These are phyloP conservation scores for Irpex sp. DNA, from an alignment of 1,284 basidiomycete species.

Conservation along the genomic window DNA sequence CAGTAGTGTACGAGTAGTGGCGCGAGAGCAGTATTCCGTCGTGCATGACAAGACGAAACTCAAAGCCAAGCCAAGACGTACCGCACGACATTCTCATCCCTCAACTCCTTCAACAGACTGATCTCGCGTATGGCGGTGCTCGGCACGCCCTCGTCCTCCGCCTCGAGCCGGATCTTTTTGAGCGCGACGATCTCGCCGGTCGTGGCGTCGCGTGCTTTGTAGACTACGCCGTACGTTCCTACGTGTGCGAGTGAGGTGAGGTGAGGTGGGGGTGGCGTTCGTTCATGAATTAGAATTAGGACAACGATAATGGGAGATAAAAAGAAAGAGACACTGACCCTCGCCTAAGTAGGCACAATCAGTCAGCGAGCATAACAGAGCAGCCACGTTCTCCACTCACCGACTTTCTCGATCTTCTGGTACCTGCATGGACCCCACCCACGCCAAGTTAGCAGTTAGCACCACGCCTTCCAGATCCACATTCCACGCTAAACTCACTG, in stretches of 20 bases:
- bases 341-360: constrained; percentile 21
- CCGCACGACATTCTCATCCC: constrained; percentile 94
- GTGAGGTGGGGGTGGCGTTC: too few relatives aligned
- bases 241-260: background rate
- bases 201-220: constrained; percentile 81
- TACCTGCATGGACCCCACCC: constrained; percentile 23
- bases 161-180: constrained; percentile 98
- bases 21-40: too few relatives aligned
- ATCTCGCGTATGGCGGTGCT: constrained; percentile 98
- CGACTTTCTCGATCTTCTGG: constrained; percentile 39
- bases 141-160: constrained; percentile 97
- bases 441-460: background rate
- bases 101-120: constrained; percentile 93
- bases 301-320: background rate
- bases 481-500: background rate
- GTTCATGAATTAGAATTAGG: background rate
- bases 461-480: too few relatives aligned
- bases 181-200: constrained; percentile 83
- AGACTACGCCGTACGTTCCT: constrained; percentile 99
- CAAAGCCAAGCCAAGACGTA: constrained; percentile 31
- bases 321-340: constrained; percentile 19
- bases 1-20: too few relatives aligned
- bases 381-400: constrained; percentile 19
- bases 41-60: background rate
- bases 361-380: background rate